phyloP scores from a whole-genome alignment of 768 basidiomycete genomes.

The Nevesoporus exiguus region DNA sequence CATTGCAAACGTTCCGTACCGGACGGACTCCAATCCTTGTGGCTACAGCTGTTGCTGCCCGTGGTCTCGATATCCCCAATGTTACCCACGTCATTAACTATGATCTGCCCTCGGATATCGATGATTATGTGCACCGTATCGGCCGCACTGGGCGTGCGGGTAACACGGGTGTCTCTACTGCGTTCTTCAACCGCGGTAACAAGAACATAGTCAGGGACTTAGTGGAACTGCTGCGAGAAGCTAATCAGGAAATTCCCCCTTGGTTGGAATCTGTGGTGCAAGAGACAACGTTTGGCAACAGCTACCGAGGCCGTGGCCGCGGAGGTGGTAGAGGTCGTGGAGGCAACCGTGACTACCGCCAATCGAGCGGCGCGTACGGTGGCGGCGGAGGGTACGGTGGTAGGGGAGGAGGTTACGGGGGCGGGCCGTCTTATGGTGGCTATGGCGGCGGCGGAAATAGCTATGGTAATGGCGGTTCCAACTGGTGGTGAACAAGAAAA shows the following conservation, averaged over 20 bases:
- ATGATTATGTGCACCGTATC: slow-evolving; percentile 98
- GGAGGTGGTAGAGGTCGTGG: slow-evolving; percentile 38
- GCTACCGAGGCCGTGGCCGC: slow-evolving; percentile 55
- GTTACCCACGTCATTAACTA: slow-evolving; percentile 99
- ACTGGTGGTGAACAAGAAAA: slow-evolving; percentile 50
- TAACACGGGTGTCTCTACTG: slow-evolving; percentile 92
- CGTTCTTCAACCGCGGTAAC: slow-evolving; percentile 94
- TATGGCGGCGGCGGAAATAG: slow-evolving; percentile 28
- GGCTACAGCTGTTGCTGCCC: slow-evolving; percentile 97
- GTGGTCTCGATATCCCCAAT: slow-evolving; percentile 98
- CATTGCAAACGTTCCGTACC: slow-evolving; percentile 91
- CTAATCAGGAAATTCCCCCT: slow-evolving; percentile 88
- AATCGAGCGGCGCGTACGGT: slow-evolving; percentile 26
- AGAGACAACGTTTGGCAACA: slow-evolving; percentile 71
- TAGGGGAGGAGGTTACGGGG: slow-evolving; percentile 41
- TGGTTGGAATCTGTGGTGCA: slow-evolving; percentile 89
- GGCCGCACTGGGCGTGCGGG: slow-evolving; percentile 99
- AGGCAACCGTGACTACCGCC: slow-evolving; percentile 35
- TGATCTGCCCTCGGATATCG: slow-evolving; percentile 95
- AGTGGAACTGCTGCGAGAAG: slow-evolving; percentile 90
- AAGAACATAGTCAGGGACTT: slow-evolving; percentile 89
- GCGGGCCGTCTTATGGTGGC: slow-evolving; percentile 28
- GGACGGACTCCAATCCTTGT: slow-evolving; percentile 96
- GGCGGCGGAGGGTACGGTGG: slow-evolving; percentile 34
- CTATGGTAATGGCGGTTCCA: slow-evolving; percentile 33